A percentile compares a stretch with the other conserved stretches of the same genome.
phyloP scores from a whole-genome alignment of 1,139 yeast genomes.

The Geotrichum australiense region DNA sequence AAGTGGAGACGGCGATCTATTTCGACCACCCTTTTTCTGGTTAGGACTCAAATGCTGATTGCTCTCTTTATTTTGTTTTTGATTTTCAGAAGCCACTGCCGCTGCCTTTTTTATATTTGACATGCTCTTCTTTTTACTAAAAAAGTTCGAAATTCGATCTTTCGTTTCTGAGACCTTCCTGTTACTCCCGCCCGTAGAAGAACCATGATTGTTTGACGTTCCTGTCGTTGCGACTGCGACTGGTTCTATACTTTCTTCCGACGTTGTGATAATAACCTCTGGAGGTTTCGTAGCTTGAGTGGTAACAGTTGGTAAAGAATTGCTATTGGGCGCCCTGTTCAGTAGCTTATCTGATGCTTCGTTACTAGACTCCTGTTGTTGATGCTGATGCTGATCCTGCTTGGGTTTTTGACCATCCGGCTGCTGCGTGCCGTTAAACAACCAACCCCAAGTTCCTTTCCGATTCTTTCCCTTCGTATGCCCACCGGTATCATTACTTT shows the following conservation, averaged over 20 bases:
- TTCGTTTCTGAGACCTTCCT: constrained; percentile 13
- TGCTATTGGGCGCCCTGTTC: constrained; percentile 8
- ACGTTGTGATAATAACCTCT: constrained; percentile 11
- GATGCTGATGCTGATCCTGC: neutral
- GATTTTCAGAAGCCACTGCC: neutral
- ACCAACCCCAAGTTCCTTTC: constrained; percentile 27
- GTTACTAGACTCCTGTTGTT: neutral
- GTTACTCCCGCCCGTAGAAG: neutral
- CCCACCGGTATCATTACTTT: too few species aligned
- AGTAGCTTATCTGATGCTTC: constrained; percentile 16
- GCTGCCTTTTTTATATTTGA: constrained; percentile 13
- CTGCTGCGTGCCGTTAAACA: constrained; percentile 21
- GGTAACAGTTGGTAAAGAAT: neutral
- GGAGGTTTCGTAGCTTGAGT: constrained; percentile 6
- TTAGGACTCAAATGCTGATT: neutral
- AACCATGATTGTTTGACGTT: neutral
- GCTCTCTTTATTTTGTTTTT: too few species aligned
- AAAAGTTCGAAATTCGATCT: constrained; percentile 17
- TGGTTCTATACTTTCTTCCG: constrained; percentile 7
- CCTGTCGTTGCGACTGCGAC: neutral
- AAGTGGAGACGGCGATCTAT: neutral
- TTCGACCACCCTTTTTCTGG: constrained; percentile 1
- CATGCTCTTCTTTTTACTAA: constrained; percentile 17
- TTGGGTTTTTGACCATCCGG: neutral
- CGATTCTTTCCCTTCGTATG: constrained; percentile 15